Evolutionary conservation across 1,284 basidiomycete species (phyloP).

Genomic region (Malassezia obtusa): DNA sequence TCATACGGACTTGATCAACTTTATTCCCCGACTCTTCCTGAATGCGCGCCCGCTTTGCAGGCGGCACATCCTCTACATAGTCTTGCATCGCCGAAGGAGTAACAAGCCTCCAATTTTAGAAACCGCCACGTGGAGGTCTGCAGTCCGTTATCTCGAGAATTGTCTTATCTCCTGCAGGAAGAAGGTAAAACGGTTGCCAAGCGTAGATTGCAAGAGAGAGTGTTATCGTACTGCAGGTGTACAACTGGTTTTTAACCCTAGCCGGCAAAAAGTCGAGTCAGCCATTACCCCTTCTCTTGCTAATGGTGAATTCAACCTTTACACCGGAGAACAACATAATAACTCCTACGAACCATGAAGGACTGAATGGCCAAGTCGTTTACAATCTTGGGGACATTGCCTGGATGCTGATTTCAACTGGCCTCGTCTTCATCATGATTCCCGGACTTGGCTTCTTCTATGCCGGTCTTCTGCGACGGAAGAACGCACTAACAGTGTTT

Average conservation of each 20-base stretch:
- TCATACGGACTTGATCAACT: not conserved
- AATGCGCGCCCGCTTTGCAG: conserved; percentile 5
- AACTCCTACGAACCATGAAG: conserved; percentile 8
- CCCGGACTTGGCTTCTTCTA: conserved; percentile 66
- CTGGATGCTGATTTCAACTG: conserved; percentile 51
- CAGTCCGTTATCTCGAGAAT: conserved; percentile 3
- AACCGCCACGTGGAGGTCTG: conserved; percentile 5
- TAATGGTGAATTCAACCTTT: conserved; percentile 25
- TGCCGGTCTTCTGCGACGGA: conserved; percentile 67
- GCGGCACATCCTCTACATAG: not conserved
- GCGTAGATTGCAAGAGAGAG: too few relatives aligned
- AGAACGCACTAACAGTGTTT: conserved; percentile 88
- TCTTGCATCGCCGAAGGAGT: not conserved
- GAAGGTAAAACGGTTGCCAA: not conserved
- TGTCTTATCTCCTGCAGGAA: conserved; percentile 9
- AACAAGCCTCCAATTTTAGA: not conserved
- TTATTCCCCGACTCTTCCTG: not conserved
- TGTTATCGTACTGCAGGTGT: too few relatives aligned
- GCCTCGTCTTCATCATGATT: conserved; percentile 77
- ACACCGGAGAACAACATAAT: conserved; percentile 20
- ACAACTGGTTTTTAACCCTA: too few relatives aligned
- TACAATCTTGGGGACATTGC: conserved; percentile 54
- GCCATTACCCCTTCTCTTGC: not conserved
- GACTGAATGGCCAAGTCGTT: conserved; percentile 15
- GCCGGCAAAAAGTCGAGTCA: not conserved